Conservation (phyloP, 208 protist genomes). For the Acanthamoeba lenticulata region DNA sequence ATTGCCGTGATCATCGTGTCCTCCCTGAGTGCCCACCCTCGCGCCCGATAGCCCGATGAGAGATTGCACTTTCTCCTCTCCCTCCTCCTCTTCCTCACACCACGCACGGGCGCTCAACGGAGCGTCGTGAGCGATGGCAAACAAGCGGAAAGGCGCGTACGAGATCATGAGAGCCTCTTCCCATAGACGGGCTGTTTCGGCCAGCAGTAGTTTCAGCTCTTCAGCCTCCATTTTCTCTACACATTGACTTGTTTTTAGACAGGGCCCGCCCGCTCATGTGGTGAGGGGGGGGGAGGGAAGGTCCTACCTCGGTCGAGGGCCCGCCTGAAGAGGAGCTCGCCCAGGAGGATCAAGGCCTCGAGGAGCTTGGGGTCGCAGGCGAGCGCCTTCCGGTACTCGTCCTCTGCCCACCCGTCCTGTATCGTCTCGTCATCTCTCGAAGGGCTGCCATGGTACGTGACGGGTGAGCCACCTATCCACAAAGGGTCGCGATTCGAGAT, state of each 20-base stretch:
- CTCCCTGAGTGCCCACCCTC: too few species aligned
- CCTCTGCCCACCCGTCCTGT: background rate
- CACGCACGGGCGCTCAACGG: too few species aligned
- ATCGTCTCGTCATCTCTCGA: background rate
- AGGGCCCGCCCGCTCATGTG: background rate
- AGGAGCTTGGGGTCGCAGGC: background rate
- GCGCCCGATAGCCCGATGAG: too few species aligned
- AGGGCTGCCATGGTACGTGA: too few species aligned
- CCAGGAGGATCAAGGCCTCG: background rate
- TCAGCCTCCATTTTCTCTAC: background rate
- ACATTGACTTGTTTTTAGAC: too few species aligned
- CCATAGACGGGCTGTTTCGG: background rate
- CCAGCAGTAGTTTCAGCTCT: background rate
- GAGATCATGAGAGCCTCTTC: background rate
- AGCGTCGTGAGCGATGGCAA: too few species aligned
- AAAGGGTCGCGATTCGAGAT: too few species aligned
- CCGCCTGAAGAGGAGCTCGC: background rate
- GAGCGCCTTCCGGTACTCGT: background rate
- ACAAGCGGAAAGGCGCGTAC: background rate
- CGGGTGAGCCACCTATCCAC: too few species aligned
- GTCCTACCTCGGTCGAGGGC: background rate
- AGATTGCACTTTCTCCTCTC: too few species aligned
- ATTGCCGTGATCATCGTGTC: too few species aligned
- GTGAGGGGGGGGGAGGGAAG: too few species aligned
- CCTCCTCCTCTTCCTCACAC: too few species aligned